These are phyloP conservation scores for Clonostachys solani DNA, from an alignment of 2,329 filamentous ascomycete genomes.

Conservation along the genomic window DNA sequence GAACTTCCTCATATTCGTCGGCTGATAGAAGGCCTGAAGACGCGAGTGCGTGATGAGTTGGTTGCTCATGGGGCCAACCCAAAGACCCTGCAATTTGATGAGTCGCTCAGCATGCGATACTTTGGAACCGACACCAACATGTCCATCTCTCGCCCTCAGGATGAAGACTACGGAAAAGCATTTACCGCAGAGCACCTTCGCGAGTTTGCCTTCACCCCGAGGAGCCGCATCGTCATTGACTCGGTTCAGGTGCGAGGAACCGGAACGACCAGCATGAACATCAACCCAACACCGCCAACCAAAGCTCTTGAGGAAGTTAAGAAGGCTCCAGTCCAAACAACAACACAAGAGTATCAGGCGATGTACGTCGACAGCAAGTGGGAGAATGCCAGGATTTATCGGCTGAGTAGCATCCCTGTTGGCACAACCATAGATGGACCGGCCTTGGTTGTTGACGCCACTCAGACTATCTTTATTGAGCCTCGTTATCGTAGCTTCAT, in stretches of 20 bases:
- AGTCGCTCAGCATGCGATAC: constrained; percentile 41
- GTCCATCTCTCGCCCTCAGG: constrained; percentile 33
- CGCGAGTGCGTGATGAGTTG: constrained; percentile 9
- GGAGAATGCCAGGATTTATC: background rate
- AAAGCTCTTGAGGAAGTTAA: background rate
- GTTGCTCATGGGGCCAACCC: constrained; percentile 30
- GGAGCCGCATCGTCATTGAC: constrained; percentile 30
- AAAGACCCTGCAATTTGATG: constrained; percentile 29
- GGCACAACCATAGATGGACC: constrained; percentile 18
- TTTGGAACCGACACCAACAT: constrained; percentile 44
- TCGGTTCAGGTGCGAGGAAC: constrained; percentile 25
- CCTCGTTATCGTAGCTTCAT: constrained; percentile 17
- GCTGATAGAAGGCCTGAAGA: constrained; percentile 9
- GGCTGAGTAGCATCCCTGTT: background rate
- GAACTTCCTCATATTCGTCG: too few species aligned
- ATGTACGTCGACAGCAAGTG: background rate
- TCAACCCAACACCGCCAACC: background rate
- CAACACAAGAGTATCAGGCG: background rate
- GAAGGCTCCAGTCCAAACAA: background rate
- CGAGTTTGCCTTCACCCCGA: constrained; percentile 33
- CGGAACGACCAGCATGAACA: constrained; percentile 4
- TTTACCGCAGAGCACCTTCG: constrained; percentile 29
- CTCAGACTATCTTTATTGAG: constrained; percentile 21
- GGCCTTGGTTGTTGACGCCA: constrained; percentile 21
- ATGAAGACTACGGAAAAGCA: constrained; percentile 26